Percentiles rank a stretch among this genome's conserved stretches.
These are phyloP conservation scores for Saccharomycopsis hybrid DNA, from an alignment of 1,139 yeast species.

Conservation along the genomic window DNA sequence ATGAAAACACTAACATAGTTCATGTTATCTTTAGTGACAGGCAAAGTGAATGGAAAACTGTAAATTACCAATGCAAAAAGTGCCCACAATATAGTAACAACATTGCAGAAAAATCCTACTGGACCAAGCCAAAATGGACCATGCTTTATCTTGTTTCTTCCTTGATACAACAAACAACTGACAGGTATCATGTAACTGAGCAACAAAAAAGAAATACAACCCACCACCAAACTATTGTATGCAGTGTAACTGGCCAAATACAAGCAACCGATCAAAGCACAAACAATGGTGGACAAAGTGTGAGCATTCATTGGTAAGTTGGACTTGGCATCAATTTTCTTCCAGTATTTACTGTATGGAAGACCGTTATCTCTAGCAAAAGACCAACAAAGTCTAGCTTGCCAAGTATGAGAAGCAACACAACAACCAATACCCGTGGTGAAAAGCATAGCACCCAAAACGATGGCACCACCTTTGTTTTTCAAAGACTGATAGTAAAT, in stretches of 20 bases:
- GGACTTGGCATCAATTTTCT: slow-evolving; percentile 38
- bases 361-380: slow-evolving; percentile 63
- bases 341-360: slow-evolving; percentile 43
- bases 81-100: slow-evolving; percentile 53
- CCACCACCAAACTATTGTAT: slow-evolving; percentile 50
- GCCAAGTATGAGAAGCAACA: slow-evolving; percentile 71
- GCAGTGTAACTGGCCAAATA: slow-evolving; percentile 51
- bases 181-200: slow-evolving; percentile 47
- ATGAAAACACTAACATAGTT: slow-evolving; percentile 65
- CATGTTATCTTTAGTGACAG: slow-evolving; percentile 57
- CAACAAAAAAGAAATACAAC: slow-evolving; percentile 47
- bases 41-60: slow-evolving; percentile 62
- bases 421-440: slow-evolving; percentile 66
- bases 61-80: slow-evolving; percentile 55
- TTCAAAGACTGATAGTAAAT: slow-evolving; percentile 53
- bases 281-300: slow-evolving; percentile 42
- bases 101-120: slow-evolving; percentile 50
- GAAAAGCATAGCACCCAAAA: slow-evolving; percentile 50
- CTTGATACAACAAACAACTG: slow-evolving; percentile 46
- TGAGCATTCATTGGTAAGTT: slow-evolving; percentile 52
- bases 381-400: slow-evolving; percentile 71
- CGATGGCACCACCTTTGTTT: slow-evolving; percentile 51
- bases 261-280: slow-evolving; percentile 43
- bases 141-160: slow-evolving; percentile 52
- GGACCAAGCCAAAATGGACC: slow-evolving; percentile 74